Base-by-base conservation (phyloP, 2,329 filamentous ascomycete genomes). In the Aureobasidium mangrovei region DNA sequence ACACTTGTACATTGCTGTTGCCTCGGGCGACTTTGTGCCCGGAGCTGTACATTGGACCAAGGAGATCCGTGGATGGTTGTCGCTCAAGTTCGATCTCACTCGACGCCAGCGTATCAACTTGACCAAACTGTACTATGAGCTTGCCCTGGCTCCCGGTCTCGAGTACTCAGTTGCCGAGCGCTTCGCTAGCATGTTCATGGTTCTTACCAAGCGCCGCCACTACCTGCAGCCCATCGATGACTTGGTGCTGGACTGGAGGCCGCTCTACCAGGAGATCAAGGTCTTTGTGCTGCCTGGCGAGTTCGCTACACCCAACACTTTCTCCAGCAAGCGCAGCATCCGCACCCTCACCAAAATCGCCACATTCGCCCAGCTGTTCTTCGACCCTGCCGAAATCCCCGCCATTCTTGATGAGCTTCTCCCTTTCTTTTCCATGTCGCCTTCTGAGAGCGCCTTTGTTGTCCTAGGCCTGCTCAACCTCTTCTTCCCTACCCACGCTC, bases 41-140 rank as follows among this genome's bases (percentile, higher is more conserved):
- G 93, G 93, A 33, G 93, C 91, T 29, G 78, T 95, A 58, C 91
- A 98, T 71, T 98, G 93, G 93, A 96, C 93, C 12, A 84, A 91
- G 61, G 93, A 98, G 79, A 84, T 98, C 45, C 83, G 91, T 66
- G 88, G 86, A 70, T 98, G 94, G 93, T 78, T 98, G 61, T 87
- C 86, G 53, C 82, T 98, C 70, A 98, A 98, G 77, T 98, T 98
- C 67, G 91, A 98, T 72, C 89, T 95, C 67, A 88, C 89, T 45
- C 83, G 88, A 63, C 84, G 86, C 67, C 83, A 91, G 61, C 81
- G 94, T 56, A 83, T 90, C 46, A 88, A 82, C 69, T 80, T 98
- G 31, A 87, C 93, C 31, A 87, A 85, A 72, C 78, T 98, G 36
- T 98, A 96, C 73, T 98, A 95, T 72, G 90, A 95, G 72, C 84